Conservation (phyloP, 176 grass and related monocot species). For the Musa beccarii region DNA sequence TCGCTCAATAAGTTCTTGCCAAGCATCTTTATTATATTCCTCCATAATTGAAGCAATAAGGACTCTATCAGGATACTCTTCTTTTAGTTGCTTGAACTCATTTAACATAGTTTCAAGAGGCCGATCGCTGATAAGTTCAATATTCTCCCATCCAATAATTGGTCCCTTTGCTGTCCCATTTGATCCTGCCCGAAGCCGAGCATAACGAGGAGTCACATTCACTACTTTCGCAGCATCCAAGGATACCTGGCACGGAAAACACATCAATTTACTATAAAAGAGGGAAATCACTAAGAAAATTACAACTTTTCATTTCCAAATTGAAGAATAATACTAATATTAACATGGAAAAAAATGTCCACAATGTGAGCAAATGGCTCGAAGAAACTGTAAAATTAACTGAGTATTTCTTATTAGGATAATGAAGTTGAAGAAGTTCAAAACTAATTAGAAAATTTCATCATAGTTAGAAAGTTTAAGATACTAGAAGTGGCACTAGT, state of each 20-base stretch:
- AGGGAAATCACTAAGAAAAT: neutral
- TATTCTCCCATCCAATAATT: conserved; percentile 97
- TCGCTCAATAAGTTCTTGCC: conserved; percentile 91
- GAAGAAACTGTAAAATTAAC: no score
- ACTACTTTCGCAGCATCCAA: conserved; percentile 90
- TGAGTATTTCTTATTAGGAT: no score
- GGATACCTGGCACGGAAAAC: conserved; percentile 51
- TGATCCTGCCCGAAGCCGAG: conserved; percentile 61
- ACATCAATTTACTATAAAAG: conserved; percentile 18
- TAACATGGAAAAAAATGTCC: no score
- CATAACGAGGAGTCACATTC: conserved; percentile 92
- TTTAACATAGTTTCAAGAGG: conserved; percentile 80
- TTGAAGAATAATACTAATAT: no score
- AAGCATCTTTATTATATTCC: conserved; percentile 93
- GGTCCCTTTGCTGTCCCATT: conserved; percentile 68
- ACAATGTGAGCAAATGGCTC: no score
- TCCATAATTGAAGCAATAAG: conserved; percentile 98
- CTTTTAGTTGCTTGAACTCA: conserved; percentile 88
- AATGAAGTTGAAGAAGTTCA: no score
- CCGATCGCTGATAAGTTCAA: conserved; percentile 96
- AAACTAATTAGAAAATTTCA: no score
- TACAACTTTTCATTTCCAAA: neutral
- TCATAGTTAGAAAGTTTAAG: no score
- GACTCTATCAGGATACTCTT: conserved; percentile 89
- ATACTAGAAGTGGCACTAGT: no score